A percentile compares a stretch with the other conserved stretches of the same genome.
phyloP scores from a whole-genome alignment of 2,329 filamentous ascomycete genomes.

The Knoxdaviesia capensis region DNA sequence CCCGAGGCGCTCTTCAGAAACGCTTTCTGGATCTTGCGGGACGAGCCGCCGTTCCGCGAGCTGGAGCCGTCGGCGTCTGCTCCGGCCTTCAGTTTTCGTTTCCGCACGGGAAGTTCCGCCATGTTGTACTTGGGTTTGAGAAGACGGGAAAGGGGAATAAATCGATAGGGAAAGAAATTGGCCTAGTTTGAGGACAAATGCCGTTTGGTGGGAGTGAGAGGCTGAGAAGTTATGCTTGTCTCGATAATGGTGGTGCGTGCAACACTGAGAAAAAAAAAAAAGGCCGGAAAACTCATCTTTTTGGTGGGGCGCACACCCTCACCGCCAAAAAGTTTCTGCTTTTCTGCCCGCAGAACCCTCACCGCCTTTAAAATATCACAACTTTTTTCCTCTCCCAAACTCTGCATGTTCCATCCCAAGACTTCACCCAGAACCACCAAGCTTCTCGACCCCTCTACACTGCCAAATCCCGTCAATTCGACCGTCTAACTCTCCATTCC shows the following conservation, averaged over 20 bases:
- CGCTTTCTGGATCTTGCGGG: slow-evolving; percentile 30
- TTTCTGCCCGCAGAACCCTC: slow-evolving; percentile 8
- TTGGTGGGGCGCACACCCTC: slow-evolving; percentile 2
- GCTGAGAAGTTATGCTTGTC: too few relatives aligned
- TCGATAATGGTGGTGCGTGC: too few relatives aligned
- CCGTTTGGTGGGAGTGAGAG: too few relatives aligned
- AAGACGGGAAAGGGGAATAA: too few relatives aligned
- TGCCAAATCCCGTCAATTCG: too few relatives aligned
- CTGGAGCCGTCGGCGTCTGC: background rate
- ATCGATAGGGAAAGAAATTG: background rate
- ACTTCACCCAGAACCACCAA: too few relatives aligned
- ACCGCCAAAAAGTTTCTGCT: slow-evolving; percentile 11
- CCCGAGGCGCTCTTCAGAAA: slow-evolving; percentile 58
- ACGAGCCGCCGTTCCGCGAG: slow-evolving; percentile 5
- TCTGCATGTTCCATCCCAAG: too few relatives aligned
- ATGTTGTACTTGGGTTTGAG: too few relatives aligned
- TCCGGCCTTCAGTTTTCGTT: slow-evolving; percentile 2
- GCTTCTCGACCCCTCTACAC: too few relatives aligned
- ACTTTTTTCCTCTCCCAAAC: too few relatives aligned
- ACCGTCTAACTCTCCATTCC: slow-evolving; percentile 1
- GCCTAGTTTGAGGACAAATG: background rate
- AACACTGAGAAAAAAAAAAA: background rate
- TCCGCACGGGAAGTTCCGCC: background rate
- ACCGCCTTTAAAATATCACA: too few relatives aligned
- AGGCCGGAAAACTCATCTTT: background rate